Percentiles rank a stretch among this genome's conserved stretches.
Evolutionary conservation across 192 early-diverging fungal species (phyloP).

Genomic region (Dimargaris xerosporica): DNA sequence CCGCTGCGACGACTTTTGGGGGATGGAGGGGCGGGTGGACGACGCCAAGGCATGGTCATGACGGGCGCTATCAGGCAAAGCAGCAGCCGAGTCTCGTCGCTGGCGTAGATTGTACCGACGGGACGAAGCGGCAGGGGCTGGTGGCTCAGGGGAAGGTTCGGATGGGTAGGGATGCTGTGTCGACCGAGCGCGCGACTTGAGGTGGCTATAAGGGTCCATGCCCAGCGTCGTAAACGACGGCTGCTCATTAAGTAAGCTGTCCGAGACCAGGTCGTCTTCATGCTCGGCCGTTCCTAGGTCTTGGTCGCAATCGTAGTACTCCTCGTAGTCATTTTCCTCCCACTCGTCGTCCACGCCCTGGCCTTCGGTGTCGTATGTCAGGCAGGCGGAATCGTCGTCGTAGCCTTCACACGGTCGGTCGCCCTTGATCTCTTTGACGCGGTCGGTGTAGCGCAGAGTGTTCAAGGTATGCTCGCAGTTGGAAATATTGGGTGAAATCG

Average conservation of each 20-base stretch:
- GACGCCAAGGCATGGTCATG: too few relatives aligned
- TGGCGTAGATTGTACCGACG: neutral
- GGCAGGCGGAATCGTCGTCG: slow-evolving; percentile 26
- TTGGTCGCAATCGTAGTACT: slow-evolving; percentile 9
- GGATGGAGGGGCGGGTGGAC: too few relatives aligned
- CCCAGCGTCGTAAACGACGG: neutral
- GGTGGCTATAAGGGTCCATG: too few relatives aligned
- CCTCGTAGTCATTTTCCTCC: neutral
- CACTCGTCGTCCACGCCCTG: neutral
- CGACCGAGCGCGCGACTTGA: too few relatives aligned
- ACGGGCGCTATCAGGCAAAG: neutral
- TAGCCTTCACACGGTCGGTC: slow-evolving; percentile 19
- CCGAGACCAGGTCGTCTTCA: neutral
- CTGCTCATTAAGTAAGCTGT: neutral
- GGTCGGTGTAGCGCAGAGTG: slow-evolving; percentile 91
- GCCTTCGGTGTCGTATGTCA: slow-evolving; percentile 13
- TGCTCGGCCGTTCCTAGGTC: neutral
- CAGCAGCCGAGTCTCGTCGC: neutral
- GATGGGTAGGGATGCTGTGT: neutral
- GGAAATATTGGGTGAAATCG: slow-evolving; percentile 84
- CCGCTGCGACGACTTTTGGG: too few relatives aligned
- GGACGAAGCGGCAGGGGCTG: neutral
- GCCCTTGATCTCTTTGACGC: slow-evolving; percentile 38
- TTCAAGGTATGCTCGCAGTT: slow-evolving; percentile 96
- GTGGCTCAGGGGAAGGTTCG: neutral